Evolutionary conservation across 1,284 basidiomycete genomes (phyloP).

Genomic region (Puccinia horiana): DNA sequence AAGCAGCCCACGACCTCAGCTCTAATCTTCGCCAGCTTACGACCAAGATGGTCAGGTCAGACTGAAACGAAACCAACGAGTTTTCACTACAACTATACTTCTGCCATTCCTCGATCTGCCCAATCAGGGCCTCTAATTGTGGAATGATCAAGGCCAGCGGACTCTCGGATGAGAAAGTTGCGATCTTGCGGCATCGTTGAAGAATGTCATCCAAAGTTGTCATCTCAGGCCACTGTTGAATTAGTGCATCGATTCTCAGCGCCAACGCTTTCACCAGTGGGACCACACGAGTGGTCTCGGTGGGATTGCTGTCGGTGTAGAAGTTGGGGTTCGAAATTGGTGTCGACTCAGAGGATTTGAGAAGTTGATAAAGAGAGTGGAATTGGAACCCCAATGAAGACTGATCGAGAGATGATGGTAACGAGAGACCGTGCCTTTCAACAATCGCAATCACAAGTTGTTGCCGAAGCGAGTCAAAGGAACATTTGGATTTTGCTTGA

Average conservation of each 20-base stretch:
- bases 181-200: constrained; percentile 72
- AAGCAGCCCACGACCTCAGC: constrained; percentile 78
- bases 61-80: constrained; percentile 71
- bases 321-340: constrained; percentile 8
- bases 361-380: constrained; percentile 16
- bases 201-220: constrained; percentile 87
- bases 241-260: constrained; percentile 60
- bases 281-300: constrained; percentile 34
- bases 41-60: constrained; percentile 71
- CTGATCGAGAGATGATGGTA: constrained; percentile 26
- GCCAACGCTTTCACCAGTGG: constrained; percentile 24
- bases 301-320: constrained; percentile 39
- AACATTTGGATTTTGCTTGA: not conserved
- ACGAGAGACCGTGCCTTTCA: constrained; percentile 26
- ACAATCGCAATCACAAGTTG: constrained; percentile 24
- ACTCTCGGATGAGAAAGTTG: constrained; percentile 69
- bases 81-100: constrained; percentile 86
- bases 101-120: constrained; percentile 95
- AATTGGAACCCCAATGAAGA: constrained; percentile 36
- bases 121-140: constrained; percentile 79
- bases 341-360: not conserved
- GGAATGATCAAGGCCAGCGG: constrained; percentile 82
- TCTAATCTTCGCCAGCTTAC: constrained; percentile 90
- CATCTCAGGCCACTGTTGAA: constrained; percentile 91
- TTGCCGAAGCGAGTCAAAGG: constrained; percentile 33